A percentile compares a stretch with the other conserved stretches of the same genome.
Conservation (phyloP, 2,329 filamentous ascomycete genomes). For the Massarina eburnea region DNA sequence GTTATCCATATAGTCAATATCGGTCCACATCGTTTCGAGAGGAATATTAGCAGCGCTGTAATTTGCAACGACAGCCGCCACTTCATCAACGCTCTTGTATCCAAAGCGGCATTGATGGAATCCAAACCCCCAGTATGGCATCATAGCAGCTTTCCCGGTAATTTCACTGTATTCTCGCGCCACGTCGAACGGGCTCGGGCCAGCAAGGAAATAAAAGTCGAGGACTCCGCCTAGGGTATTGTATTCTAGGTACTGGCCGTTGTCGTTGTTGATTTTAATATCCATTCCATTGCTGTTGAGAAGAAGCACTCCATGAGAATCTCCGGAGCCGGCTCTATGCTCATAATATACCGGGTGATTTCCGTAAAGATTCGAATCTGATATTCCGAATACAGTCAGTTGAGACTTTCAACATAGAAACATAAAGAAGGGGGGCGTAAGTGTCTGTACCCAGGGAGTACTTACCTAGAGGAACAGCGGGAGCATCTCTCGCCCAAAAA, state of each 20-base stretch:
- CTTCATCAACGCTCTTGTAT: conserved; percentile 59
- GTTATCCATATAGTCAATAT: conserved; percentile 68
- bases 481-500: conserved; percentile 70
- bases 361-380: conserved; percentile 71
- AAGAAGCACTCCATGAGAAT: conserved; percentile 38
- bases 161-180: conserved; percentile 52
- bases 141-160: conserved; percentile 49
- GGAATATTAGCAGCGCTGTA: conserved; percentile 66
- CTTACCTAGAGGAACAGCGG: conserved; percentile 57
- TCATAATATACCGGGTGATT: conserved; percentile 75
- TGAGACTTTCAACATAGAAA: no score
- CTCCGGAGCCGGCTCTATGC: conserved; percentile 52
- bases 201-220: conserved; percentile 60
- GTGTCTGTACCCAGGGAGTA: no score
- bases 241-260: conserved; percentile 73
- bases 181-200: conserved; percentile 50
- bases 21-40: conserved; percentile 70
- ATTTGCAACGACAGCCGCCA: conserved; percentile 67
- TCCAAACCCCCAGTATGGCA: conserved; percentile 55
- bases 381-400: no score
- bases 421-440: no score
- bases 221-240: conserved; percentile 76
- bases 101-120: conserved; percentile 55
- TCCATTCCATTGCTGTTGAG: conserved; percentile 61
- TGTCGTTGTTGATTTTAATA: conserved; percentile 68